Percentiles rank a stretch among this genome's conserved stretches.
phyloP scores from a whole-genome alignment of 352 stramenopile species.

The Globisporangium spiculum region DNA sequence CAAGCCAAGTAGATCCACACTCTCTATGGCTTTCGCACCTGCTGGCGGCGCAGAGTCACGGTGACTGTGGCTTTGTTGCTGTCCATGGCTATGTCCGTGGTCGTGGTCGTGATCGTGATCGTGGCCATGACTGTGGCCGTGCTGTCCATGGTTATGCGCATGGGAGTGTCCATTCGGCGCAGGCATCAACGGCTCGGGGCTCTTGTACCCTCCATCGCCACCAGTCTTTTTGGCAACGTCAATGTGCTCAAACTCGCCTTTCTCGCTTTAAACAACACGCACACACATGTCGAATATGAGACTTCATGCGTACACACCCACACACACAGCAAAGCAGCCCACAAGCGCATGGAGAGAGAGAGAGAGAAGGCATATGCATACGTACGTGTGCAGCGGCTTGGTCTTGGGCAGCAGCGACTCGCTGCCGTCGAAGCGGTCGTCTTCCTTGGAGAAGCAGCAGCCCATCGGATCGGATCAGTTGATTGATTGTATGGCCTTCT shows the following conservation, averaged over 20 bases:
- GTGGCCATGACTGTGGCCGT: neutral
- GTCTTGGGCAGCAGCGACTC: constrained; percentile 54
- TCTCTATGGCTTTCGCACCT: constrained; percentile 22
- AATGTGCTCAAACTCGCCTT: constrained; percentile 25
- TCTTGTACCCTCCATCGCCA: constrained; percentile 18
- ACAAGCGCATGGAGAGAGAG: neutral
- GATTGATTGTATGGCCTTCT: neutral
- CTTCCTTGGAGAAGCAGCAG: constrained; percentile 66
- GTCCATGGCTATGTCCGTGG: neutral
- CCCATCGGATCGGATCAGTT: constrained; percentile 45
- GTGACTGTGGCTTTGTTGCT: constrained; percentile 10
- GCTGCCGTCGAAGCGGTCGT: constrained; percentile 57
- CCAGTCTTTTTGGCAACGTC: constrained; percentile 32
- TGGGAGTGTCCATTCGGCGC: neutral
- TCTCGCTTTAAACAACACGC: constrained; percentile 22
- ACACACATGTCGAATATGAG: neutral
- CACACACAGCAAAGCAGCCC: neutral
- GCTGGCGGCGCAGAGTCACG: constrained; percentile 1
- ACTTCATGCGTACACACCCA: neutral
- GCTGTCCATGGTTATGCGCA: constrained; percentile 1
- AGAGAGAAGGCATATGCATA: neutral
- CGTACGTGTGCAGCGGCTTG: constrained; percentile 26
- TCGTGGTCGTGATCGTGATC: neutral
- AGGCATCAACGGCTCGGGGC: constrained; percentile 14
- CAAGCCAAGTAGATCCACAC: constrained; percentile 44